Evolutionary conservation across 352 stramenopile species (phyloP).

Genomic region (Thalassiosira hispida): DNA sequence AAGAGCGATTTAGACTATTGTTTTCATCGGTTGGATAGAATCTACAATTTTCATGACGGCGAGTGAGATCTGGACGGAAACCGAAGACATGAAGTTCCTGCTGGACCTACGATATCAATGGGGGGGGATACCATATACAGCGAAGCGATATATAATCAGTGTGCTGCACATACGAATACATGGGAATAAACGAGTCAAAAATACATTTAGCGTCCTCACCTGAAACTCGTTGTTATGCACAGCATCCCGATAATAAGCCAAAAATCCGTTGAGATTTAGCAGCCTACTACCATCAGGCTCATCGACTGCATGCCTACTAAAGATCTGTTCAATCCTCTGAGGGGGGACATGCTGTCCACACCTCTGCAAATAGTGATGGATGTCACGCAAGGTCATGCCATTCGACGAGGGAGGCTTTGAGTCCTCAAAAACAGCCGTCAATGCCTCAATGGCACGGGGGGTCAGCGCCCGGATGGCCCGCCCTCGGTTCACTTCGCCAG

Average conservation of each 20-base stretch:
- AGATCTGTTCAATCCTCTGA: conserved; percentile 81
- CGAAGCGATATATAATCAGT: no score
- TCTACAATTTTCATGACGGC: conserved; percentile 51
- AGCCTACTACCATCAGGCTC: conserved; percentile 50
- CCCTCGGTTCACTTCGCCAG: conserved; percentile 59
- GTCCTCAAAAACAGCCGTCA: conserved; percentile 78
- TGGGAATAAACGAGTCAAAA: conserved; percentile 2
- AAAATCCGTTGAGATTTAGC: conserved; percentile 82
- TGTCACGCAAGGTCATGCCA: conserved; percentile 79
- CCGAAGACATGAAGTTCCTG: conserved; percentile 81
- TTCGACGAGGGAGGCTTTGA: conserved; percentile 56
- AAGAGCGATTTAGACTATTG: conserved; percentile 33
- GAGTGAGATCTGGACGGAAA: conserved; percentile 81
- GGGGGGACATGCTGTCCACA: conserved; percentile 66
- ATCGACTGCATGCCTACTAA: conserved; percentile 72
- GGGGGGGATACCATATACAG: no score
- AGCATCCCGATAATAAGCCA: conserved; percentile 81
- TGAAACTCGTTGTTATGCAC: conserved; percentile 72
- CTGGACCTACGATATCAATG: conserved; percentile 60
- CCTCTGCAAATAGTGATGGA: conserved; percentile 72
- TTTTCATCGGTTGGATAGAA: conserved; percentile 46
- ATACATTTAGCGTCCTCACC: conserved; percentile 37
- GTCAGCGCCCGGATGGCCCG: conserved; percentile 59
- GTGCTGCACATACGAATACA: conserved; percentile 49
- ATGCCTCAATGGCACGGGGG: conserved; percentile 53